Evolutionary conservation across 2,329 filamentous ascomycete genomes (phyloP).

Genomic region (Aschersonia sp.): DNA sequence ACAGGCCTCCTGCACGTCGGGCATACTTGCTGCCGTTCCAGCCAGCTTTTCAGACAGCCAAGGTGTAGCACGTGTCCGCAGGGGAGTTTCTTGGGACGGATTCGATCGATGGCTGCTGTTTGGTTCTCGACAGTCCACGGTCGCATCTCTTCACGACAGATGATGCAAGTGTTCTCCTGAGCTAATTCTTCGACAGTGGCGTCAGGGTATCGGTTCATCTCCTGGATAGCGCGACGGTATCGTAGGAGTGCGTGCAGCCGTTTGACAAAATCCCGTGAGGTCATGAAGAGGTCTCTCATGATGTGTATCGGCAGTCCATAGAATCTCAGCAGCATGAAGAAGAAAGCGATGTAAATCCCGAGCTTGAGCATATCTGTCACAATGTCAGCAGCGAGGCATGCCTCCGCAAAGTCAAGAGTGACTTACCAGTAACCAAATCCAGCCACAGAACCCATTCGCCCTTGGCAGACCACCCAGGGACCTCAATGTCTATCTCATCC

Average conservation of each 20-base stretch:
- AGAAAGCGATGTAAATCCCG: constrained; percentile 79
- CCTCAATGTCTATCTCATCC: constrained; percentile 88
- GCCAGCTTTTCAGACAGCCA: constrained; percentile 88
- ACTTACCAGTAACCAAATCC: constrained; percentile 65
- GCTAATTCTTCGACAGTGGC: constrained; percentile 75
- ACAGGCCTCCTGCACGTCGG: constrained; percentile 86
- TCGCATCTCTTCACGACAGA: constrained; percentile 92
- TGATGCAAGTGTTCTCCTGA: constrained; percentile 89
- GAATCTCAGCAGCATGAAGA: constrained; percentile 82
- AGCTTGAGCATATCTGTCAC: constrained; percentile 74
- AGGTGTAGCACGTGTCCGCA: constrained; percentile 94
- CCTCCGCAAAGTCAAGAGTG: not conserved
- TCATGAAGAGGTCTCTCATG: constrained; percentile 88
- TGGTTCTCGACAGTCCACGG: constrained; percentile 49
- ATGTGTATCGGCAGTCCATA: constrained; percentile 96
- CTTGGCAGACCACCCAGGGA: constrained; percentile 93
- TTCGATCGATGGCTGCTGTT: constrained; percentile 64
- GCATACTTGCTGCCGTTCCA: constrained; percentile 93
- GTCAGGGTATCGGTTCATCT: constrained; percentile 92
- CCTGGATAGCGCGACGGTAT: constrained; percentile 79
- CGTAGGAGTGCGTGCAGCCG: constrained; percentile 77
- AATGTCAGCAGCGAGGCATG: not conserved
- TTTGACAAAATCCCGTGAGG: constrained; percentile 80
- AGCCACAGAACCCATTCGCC: constrained; percentile 83
- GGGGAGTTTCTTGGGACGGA: constrained; percentile 86